A percentile compares a stretch with the other conserved stretches of the same genome.
Evolutionary conservation across 2,329 filamentous ascomycete genomes (phyloP).

Genomic region (Chaetoscypha palmicola): DNA sequence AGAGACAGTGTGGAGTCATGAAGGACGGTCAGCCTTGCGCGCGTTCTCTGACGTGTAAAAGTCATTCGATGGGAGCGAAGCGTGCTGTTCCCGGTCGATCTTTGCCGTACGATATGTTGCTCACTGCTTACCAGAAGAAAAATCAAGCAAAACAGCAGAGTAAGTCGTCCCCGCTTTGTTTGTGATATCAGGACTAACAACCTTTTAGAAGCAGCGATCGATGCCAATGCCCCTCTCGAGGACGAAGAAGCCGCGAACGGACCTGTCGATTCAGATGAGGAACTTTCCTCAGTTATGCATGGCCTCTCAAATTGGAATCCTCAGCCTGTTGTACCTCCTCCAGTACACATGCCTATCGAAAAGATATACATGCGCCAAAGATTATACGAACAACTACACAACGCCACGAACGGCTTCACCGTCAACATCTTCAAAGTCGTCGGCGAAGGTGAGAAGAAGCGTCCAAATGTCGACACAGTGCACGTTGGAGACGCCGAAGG

Average conservation of each 20-base stretch:
- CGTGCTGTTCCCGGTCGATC: conserved; percentile 79
- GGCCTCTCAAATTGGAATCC: conserved; percentile 71
- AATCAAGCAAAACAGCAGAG: conserved; percentile 98
- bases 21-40: conserved; percentile 85
- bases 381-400: conserved; percentile 58
- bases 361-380: conserved; percentile 56
- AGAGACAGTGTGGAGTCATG: conserved; percentile 85
- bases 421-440: conserved; percentile 56
- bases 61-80: conserved; percentile 91
- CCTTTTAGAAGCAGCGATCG: conserved; percentile 73
- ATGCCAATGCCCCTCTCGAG: conserved; percentile 84
- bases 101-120: conserved; percentile 84
- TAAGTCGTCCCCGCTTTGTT: conserved; percentile 39
- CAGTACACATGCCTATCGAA: conserved; percentile 52
- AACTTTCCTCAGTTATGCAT: conserved; percentile 81
- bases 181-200: conserved; percentile 11
- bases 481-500: conserved; percentile 41
- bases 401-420: conserved; percentile 58
- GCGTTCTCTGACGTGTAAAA: conserved; percentile 85
- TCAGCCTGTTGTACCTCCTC: conserved; percentile 66
- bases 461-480: conserved; percentile 44
- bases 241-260: conserved; percentile 74
- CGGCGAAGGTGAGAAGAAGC: conserved; percentile 48
- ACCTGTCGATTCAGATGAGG: conserved; percentile 89
- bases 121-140: conserved; percentile 89